A percentile compares a stretch with the other conserved stretches of the same genome.
phyloP scores from a whole-genome alignment of 805 yeast genomes.

The Barnettozyma pratensis region DNA sequence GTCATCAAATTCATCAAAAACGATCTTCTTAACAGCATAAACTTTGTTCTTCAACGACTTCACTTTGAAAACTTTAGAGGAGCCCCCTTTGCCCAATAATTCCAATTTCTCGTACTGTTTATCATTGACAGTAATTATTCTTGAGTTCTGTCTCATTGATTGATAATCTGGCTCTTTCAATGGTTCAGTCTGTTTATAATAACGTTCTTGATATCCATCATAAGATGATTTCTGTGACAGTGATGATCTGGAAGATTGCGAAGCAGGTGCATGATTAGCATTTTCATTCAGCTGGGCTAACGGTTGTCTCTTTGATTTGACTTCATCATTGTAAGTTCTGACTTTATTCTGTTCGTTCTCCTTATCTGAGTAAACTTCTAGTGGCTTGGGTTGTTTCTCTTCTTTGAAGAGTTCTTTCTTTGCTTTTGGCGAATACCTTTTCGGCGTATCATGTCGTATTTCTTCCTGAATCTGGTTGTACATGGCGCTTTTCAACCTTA shows the following conservation, averaged over 20 bases:
- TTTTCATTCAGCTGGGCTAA: constrained; percentile 15
- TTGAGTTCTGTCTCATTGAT: constrained; percentile 13
- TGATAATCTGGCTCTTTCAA: constrained; percentile 22
- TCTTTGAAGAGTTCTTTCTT: constrained; percentile 11
- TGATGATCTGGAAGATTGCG: constrained; percentile 4
- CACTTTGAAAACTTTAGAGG: constrained; percentile 85
- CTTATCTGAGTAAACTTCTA: constrained; percentile 12
- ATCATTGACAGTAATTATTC: constrained; percentile 44
- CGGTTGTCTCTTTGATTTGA: constrained; percentile 15
- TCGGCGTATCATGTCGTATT: constrained; percentile 19
- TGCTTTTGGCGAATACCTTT: constrained; percentile 11
- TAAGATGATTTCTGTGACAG: not conserved
- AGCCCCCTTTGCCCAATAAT: constrained; percentile 83
- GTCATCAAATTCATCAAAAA: constrained; percentile 76
- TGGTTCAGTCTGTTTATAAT: constrained; percentile 18
- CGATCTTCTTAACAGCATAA: constrained; percentile 78
- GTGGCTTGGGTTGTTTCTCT: constrained; percentile 1
- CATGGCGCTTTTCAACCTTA: constrained; percentile 18
- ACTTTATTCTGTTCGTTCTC: constrained; percentile 9
- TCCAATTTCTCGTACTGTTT: constrained; percentile 69
- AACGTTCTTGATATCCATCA: constrained; percentile 13
- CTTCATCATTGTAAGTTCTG: not conserved
- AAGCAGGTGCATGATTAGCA: constrained; percentile 6
- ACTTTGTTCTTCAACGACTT: constrained; percentile 49
- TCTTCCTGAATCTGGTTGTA: constrained; percentile 23